Evolutionary conservation across 495 filamentous ascomycete genomes (phyloP), one percentile per base, ranked within the genome.

Genomic region (Cladorrhinum samala): DNA sequence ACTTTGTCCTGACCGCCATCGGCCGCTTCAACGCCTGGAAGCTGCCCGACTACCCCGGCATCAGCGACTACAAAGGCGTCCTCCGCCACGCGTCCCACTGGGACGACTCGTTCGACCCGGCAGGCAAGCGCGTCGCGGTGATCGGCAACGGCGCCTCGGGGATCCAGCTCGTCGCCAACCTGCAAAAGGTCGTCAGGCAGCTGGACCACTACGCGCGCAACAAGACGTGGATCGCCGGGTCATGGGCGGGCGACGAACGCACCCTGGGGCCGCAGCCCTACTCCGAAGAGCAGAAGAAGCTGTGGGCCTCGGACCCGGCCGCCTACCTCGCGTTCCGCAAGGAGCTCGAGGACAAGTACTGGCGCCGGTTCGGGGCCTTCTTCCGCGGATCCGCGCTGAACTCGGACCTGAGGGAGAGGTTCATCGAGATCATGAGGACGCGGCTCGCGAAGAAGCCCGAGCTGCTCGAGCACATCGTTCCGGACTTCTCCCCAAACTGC

Each of bases 401-500:
- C 56, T 53, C 64, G 0, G 67, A 62, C 3, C 61, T 76, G 19
- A 70, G 74, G 2, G 69, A 77, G 39, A 70, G 68, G 27, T 84
- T 82, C 73, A 76, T 67, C 0, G 59, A 74, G 19, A 60, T 80
- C 9, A 81, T 81, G 75, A 56, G 72, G 45, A 48, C 77, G 30
- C 72, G 79, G 3, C 57, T 84, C 18, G 64, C 69, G 9, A 71
- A 73, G 39, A 79, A 83, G 51, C 77, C 80, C 2, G 77, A 80
- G 24, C 68, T 86, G 18, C 59, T 72, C 18, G 69, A 77, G 8
- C 68, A 73, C 27, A 74, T 85, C 42, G 70, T 82, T 27, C 85
- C 86, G 0, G 78, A 83, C 52, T 90, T 85, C 61, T 74, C 77
- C 0, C 82, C 83, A 3, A 78, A 82, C 61, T 90, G 85, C 58